A percentile compares a stretch with the other conserved stretches of the same genome.
phyloP scores from a whole-genome alignment of 164 flowering plant genomes.

The Annona squamosa region DNA sequence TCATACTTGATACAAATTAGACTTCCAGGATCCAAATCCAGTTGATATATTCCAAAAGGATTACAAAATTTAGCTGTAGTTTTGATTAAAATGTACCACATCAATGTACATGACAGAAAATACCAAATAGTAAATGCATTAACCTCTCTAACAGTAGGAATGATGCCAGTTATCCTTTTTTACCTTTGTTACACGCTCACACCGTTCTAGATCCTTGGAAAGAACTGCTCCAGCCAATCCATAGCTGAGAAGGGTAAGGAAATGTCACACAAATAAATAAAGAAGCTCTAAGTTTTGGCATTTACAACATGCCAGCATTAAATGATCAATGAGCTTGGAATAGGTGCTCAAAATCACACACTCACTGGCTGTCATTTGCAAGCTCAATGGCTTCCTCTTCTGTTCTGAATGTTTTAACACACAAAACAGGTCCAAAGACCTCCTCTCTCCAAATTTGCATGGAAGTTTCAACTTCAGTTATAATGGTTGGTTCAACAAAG shows the following conservation, averaged over 20 bases:
- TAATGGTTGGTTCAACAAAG: constrained; percentile 76
- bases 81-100: too few species aligned
- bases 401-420: constrained; percentile 76
- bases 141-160: neutral
- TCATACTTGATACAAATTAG: too few species aligned
- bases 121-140: neutral
- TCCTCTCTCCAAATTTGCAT: constrained; percentile 99
- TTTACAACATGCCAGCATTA: neutral
- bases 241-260: constrained; percentile 38
- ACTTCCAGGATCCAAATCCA: too few species aligned
- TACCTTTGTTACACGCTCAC: constrained; percentile 86
- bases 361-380: constrained; percentile 87
- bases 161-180: neutral
- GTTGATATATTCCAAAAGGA: too few species aligned
- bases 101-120: neutral
- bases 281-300: neutral
- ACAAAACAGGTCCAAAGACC: constrained; percentile 94
- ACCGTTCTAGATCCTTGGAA: constrained; percentile 78
- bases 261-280: constrained; percentile 3
- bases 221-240: constrained; percentile 92
- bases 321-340: neutral
- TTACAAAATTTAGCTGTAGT: too few species aligned
- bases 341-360: neutral
- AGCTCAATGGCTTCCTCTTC: constrained; percentile 94
- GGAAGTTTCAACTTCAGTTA: constrained; percentile 67